Percentiles rank a stretch among this genome's conserved stretches.
Evolutionary conservation across 163 green algal genomes (phyloP).

Genomic region (Chlamydomonas reinhardtii): DNA sequence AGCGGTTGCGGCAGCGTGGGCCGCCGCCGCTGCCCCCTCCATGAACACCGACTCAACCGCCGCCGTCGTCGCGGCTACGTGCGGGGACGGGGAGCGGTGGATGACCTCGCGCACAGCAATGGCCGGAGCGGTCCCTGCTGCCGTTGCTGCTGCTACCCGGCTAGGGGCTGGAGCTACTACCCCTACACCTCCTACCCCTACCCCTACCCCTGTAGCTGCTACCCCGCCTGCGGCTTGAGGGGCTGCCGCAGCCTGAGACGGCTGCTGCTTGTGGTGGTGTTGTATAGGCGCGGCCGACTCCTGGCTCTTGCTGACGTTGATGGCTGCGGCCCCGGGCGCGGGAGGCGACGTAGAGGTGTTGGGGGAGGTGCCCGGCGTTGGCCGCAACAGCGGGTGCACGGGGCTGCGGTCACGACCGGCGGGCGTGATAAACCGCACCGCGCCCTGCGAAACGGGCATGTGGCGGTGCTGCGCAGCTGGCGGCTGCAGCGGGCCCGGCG

Average conservation of each 20-base stretch:
- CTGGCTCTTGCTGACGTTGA: too few species aligned
- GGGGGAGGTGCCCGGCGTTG: background rate
- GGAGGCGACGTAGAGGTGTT: background rate
- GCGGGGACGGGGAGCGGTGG: conserved; percentile 1
- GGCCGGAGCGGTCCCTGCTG: background rate
- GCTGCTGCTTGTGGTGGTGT: conserved; percentile 14
- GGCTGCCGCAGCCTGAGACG: too few species aligned
- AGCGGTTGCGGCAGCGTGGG: background rate
- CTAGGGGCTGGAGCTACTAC: background rate
- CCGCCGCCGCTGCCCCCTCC: background rate
- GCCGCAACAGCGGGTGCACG: conserved; percentile 15
- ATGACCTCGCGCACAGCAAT: background rate
- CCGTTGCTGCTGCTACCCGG: background rate
- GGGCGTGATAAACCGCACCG: background rate
- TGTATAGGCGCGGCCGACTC: too few species aligned
- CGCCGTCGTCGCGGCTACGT: background rate
- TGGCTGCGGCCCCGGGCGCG: background rate
- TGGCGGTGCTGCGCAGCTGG: conserved; percentile 4
- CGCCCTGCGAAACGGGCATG: conserved; percentile 12
- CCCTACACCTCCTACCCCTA: background rate
- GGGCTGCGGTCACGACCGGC: background rate
- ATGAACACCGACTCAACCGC: background rate
- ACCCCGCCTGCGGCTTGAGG: background rate
- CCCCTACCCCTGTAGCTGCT: background rate
- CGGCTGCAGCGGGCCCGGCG: background rate